Evolutionary conservation across 1,284 basidiomycete genomes (phyloP).

Genomic region (Ganoderma resinaceum): DNA sequence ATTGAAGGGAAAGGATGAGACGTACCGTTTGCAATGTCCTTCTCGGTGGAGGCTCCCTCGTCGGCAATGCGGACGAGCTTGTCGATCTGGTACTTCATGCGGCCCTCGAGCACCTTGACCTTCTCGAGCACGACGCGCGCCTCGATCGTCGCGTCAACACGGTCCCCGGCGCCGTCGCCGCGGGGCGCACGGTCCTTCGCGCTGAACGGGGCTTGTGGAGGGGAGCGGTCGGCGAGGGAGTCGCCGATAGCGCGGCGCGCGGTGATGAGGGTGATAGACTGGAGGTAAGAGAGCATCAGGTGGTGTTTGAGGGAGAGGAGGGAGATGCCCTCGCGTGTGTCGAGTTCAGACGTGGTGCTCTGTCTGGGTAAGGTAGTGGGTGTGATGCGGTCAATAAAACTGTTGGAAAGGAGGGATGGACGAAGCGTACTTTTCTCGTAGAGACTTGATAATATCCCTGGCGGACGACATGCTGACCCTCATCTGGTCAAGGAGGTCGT

Average conservation of each 20-base stretch:
- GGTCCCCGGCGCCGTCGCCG: conserved; percentile 65
- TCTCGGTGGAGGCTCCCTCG: conserved; percentile 59
- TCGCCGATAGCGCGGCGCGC: conserved; percentile 73
- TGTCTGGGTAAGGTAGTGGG: conserved; percentile 38
- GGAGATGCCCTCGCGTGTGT: conserved; percentile 86
- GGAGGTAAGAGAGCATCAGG: conserved; percentile 86
- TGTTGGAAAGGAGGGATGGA: not conserved
- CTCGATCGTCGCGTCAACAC: conserved; percentile 78
- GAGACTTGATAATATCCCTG: conserved; percentile 59
- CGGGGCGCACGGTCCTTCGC: conserved; percentile 56
- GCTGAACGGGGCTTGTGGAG: conserved; percentile 61
- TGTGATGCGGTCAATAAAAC: not conserved
- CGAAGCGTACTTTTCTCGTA: conserved; percentile 60
- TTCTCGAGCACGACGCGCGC: conserved; percentile 82
- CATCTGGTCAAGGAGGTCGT: conserved; percentile 66
- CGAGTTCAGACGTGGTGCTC: conserved; percentile 51
- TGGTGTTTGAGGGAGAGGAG: conserved; percentile 91
- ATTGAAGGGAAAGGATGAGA: conserved; percentile 5
- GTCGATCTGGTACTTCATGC: conserved; percentile 95
- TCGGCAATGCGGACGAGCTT: conserved; percentile 83
- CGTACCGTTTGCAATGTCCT: conserved; percentile 72
- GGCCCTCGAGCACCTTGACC: conserved; percentile 79
- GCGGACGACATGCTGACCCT: conserved; percentile 65
- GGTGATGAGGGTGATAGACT: conserved; percentile 82
- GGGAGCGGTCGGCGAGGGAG: conserved; percentile 58